Percentiles rank a stretch among this genome's conserved stretches.
Evolutionary conservation across 129 eudicot genomes (phyloP).

Genomic region (Lactuca sativa): DNA sequence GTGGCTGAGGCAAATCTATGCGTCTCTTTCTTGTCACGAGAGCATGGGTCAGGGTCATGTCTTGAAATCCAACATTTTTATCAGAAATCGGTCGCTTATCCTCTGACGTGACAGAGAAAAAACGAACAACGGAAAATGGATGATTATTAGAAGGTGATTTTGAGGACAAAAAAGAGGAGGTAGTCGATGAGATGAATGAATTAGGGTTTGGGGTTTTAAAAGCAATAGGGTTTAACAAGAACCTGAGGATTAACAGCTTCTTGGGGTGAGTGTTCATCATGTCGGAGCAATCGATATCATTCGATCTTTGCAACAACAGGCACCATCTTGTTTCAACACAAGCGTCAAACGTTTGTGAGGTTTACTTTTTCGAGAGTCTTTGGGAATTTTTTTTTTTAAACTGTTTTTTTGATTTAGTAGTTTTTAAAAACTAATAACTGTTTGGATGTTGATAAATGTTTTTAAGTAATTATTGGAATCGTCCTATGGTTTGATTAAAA

Average conservation of each 20-base stretch:
- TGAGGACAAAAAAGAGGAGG: not conserved
- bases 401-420: too few species aligned
- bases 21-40: not conserved
- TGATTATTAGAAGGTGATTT: not conserved
- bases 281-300: not conserved
- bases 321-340: not conserved
- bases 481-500: too few species aligned
- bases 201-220: conserved; percentile 24
- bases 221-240: conserved; percentile 25
- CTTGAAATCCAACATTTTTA: conserved; percentile 11
- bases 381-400: too few species aligned
- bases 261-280: conserved; percentile 9
- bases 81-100: not conserved
- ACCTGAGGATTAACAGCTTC: conserved; percentile 30
- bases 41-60: not conserved
- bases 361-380: not conserved
- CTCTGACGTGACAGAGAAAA: not conserved
- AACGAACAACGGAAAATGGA: not conserved
- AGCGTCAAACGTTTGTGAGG: not conserved
- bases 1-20: not conserved
- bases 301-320: not conserved
- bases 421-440: too few species aligned
- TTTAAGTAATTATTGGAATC: too few species aligned
- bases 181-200: conserved; percentile 15
- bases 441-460: too few species aligned